phyloP scores from a whole-genome alignment of 331 rosid species.

The Phaseolus coccineus region DNA sequence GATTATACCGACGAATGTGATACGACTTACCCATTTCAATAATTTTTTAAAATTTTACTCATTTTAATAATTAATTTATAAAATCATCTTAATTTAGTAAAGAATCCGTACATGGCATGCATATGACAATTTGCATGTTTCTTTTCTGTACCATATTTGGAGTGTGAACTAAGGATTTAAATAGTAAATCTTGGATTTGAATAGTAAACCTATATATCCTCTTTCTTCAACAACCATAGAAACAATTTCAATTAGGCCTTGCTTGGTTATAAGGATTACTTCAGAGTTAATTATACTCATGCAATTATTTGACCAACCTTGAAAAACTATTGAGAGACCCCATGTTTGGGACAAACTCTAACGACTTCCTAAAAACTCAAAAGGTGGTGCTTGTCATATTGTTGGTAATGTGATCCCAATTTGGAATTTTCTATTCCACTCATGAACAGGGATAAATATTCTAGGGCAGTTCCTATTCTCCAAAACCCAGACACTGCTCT shows the following conservation, averaged over 20 bases:
- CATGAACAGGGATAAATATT: constrained; percentile 32
- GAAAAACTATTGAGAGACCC: constrained; percentile 39
- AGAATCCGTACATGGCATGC: not conserved
- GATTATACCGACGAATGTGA: too few species aligned
- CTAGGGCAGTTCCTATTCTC: constrained; percentile 36
- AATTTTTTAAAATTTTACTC: too few species aligned
- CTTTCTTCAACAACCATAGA: constrained; percentile 43
- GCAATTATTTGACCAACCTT: constrained; percentile 45
- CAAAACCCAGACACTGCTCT: constrained; percentile 23
- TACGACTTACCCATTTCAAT: too few species aligned
- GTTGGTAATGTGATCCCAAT: constrained; percentile 21
- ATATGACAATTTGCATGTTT: not conserved
- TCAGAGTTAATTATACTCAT: constrained; percentile 37
- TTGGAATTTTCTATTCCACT: constrained; percentile 31
- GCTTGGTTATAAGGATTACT: constrained; percentile 47
- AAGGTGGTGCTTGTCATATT: constrained; percentile 48
- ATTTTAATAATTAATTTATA: too few species aligned
- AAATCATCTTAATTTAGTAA: too few species aligned
- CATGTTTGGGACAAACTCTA: constrained; percentile 41
- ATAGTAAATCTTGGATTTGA: not conserved
- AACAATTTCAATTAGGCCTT: constrained; percentile 37
- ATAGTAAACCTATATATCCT: not conserved
- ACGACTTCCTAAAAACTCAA: constrained; percentile 39
- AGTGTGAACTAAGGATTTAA: constrained; percentile 32
- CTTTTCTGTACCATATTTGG: constrained; percentile 22